Percentiles rank a stretch among this genome's conserved stretches.
Evolutionary conservation across 176 grass and related monocot genomes (phyloP).

Genomic region (Ampelocalamus luodianensis): DNA sequence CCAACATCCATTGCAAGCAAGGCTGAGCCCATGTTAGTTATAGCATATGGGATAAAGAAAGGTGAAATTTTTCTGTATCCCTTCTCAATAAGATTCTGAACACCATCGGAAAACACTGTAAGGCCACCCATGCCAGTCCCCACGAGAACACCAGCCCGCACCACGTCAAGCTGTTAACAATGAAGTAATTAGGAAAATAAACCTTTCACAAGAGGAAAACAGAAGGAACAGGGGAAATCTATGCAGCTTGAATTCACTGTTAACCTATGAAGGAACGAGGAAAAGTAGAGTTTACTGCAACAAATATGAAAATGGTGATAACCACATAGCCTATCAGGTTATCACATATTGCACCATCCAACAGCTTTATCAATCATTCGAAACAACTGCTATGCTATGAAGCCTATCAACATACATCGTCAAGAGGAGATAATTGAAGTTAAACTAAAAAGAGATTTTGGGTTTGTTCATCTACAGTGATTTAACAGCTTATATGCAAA

Average conservation of each 20-base stretch:
- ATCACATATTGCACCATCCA: not conserved
- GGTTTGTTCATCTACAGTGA: not conserved
- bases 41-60: constrained; percentile 70
- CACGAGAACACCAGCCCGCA: constrained; percentile 64
- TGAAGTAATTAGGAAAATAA: constrained; percentile 7
- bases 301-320: not conserved
- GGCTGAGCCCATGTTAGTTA: constrained; percentile 70
- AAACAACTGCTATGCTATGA: not conserved
- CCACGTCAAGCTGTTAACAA: constrained; percentile 56
- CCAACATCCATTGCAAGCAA: constrained; percentile 73
- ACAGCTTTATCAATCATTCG: not conserved
- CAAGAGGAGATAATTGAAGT: not conserved
- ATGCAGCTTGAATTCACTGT: not conserved
- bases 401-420: not conserved
- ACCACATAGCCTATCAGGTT: not conserved
- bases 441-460: not conserved
- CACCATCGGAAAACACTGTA: constrained; percentile 56
- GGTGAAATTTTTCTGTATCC: constrained; percentile 65
- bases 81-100: constrained; percentile 66
- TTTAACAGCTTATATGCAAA: constrained; percentile 2
- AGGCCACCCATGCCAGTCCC: constrained; percentile 71
- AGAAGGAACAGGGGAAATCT: not conserved
- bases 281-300: not conserved
- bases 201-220: not conserved
- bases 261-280: too few species aligned